Conservation (phyloP, 1,139 yeast species). For the Meyerozyma smithsonii region DNA sequence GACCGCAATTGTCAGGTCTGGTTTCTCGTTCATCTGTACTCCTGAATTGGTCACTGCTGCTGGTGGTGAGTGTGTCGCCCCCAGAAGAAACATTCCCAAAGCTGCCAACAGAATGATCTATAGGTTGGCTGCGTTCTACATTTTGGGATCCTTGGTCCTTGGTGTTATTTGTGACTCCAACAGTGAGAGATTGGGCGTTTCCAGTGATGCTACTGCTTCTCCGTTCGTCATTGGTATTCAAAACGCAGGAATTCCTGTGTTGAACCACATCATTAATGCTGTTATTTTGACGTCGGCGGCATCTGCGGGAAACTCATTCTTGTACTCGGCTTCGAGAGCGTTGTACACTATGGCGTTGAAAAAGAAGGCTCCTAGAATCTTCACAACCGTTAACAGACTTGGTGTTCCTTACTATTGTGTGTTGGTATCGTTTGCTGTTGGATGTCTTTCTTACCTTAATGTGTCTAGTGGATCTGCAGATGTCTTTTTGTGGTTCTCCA, state of each 20-base stretch:
- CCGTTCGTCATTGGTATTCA: conserved; percentile 44
- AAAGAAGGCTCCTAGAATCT: conserved; percentile 58
- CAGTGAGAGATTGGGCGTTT: conserved; percentile 19
- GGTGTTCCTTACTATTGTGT: conserved; percentile 60
- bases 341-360: conserved; percentile 58
- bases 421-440: conserved; percentile 37
- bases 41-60: conserved; percentile 43
- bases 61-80: conserved; percentile 36
- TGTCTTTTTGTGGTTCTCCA: conserved; percentile 65
- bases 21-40: conserved; percentile 42
- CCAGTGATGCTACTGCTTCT: conserved; percentile 43
- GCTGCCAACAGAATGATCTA: conserved; percentile 45
- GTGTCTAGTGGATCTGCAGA: conserved; percentile 48
- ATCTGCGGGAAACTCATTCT: conserved; percentile 69
- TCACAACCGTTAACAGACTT: conserved; percentile 49
- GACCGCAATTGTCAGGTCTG: conserved; percentile 41
- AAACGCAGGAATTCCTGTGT: conserved; percentile 56
- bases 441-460: conserved; percentile 59
- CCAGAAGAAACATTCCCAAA: conserved; percentile 43
- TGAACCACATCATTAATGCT: conserved; percentile 66
- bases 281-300: conserved; percentile 64
- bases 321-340: conserved; percentile 67
- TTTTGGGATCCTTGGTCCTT: conserved; percentile 21
- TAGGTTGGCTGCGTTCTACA: conserved; percentile 45
- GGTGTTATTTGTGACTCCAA: conserved; percentile 2